Evolutionary conservation across 2,329 filamentous ascomycete species (phyloP).

Genomic region (Sporothrix pseudoabietina): DNA sequence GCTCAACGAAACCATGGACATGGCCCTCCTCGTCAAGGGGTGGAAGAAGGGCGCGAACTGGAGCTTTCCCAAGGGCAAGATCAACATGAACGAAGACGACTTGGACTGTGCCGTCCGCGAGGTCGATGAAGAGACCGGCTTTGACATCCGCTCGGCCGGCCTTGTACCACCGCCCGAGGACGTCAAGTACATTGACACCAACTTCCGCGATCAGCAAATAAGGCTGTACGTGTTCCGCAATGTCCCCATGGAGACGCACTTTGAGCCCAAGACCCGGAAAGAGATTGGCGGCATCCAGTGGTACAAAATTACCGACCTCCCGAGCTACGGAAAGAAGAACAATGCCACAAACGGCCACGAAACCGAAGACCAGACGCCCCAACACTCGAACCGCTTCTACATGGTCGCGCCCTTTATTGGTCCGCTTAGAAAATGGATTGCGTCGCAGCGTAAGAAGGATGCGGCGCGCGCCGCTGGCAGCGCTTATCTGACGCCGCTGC

Average conservation of each 20-base stretch:
- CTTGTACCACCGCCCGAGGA: constrained; percentile 71
- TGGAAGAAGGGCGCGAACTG: constrained; percentile 97
- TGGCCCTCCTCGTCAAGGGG: constrained; percentile 88
- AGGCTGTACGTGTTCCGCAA: constrained; percentile 88
- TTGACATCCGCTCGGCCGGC: constrained; percentile 74
- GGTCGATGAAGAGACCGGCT: constrained; percentile 94
- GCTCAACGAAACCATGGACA: constrained; percentile 92
- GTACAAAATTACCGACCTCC: constrained; percentile 88
- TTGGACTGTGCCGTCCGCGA: constrained; percentile 91
- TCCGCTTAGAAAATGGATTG: constrained; percentile 85
- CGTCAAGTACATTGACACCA: constrained; percentile 82
- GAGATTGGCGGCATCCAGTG: constrained; percentile 97
- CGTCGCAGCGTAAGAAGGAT: constrained; percentile 77
- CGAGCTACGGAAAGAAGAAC: constrained; percentile 72
- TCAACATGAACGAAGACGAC: constrained; percentile 95
- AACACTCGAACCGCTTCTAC: constrained; percentile 86
- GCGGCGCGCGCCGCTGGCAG: constrained; percentile 48
- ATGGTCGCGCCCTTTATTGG: constrained; percentile 95
- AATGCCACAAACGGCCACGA: constrained; percentile 56
- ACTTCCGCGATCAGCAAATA: constrained; percentile 91
- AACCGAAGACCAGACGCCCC: constrained; percentile 57
- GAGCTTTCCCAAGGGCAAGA: constrained; percentile 96
- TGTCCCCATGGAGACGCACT: constrained; percentile 81
- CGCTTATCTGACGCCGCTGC: constrained; percentile 47
- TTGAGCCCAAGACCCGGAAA: constrained; percentile 88